Evolutionary conservation across 768 basidiomycete species (phyloP).

Genomic region (Russula ochroleuca): DNA sequence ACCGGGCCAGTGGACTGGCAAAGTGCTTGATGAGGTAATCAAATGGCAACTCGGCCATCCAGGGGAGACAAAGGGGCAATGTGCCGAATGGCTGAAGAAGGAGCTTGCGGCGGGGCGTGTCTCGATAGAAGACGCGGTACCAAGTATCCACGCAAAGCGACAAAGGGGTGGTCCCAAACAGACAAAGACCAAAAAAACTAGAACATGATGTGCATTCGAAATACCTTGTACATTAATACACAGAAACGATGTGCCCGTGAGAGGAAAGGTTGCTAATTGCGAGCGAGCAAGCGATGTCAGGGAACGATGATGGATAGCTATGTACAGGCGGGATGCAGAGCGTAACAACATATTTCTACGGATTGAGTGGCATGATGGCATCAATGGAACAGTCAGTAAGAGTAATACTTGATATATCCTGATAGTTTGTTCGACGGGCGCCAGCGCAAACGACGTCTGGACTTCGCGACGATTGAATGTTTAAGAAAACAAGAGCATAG

Average conservation of each 20-base stretch:
- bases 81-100: slow-evolving; percentile 62
- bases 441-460: background rate
- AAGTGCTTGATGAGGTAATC: slow-evolving; percentile 59
- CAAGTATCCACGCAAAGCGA: slow-evolving; percentile 12
- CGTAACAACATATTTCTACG: slow-evolving; percentile 6
- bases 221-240: slow-evolving; percentile 8
- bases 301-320: slow-evolving; percentile 4
- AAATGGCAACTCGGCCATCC: slow-evolving; percentile 88
- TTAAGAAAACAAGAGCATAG: background rate
- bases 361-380: background rate
- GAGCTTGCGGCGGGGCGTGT: slow-evolving; percentile 50
- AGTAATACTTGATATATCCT: background rate
- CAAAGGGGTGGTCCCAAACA: slow-evolving; percentile 16
- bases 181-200: slow-evolving; percentile 23
- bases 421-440: background rate
- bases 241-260: background rate
- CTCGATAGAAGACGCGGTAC: slow-evolving; percentile 31
- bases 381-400: slow-evolving; percentile 1
- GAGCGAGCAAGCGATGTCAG: slow-evolving; percentile 13
- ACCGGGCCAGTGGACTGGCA: slow-evolving; percentile 68
- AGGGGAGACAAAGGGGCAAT: slow-evolving; percentile 57
- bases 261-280: slow-evolving; percentile 6
- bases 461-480: background rate
- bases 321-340: slow-evolving; percentile 3
- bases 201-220: slow-evolving; percentile 6